phyloP scores from a whole-genome alignment of 2,329 filamentous ascomycete genomes.

The Aspergillus luchuensis region DNA sequence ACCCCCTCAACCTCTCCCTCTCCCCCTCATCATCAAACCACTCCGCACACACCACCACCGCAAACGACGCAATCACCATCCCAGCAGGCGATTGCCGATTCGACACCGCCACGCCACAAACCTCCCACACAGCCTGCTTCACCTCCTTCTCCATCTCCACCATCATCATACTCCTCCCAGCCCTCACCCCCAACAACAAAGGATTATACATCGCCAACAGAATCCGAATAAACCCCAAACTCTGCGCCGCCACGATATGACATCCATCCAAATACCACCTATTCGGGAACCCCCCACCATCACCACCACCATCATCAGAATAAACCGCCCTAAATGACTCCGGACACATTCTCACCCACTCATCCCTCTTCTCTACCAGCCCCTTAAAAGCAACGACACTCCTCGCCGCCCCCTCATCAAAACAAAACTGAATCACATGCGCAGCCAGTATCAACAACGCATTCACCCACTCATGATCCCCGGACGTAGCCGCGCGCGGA shows the following conservation, averaged over 20 bases:
- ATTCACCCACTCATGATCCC: constrained; percentile 47
- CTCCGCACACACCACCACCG: not conserved
- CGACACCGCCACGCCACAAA: constrained; percentile 25
- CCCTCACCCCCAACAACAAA: not conserved
- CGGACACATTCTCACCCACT: not conserved
- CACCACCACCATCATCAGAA: not conserved
- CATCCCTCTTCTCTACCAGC: constrained; percentile 26
- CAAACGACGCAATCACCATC: constrained; percentile 11
- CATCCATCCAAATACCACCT: not conserved
- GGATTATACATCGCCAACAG: not conserved
- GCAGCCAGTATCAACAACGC: constrained; percentile 61
- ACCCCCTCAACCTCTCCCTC: not conserved
- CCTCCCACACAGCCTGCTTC: constrained; percentile 17
- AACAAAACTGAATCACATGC: constrained; percentile 64
- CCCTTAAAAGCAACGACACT: constrained; percentile 20
- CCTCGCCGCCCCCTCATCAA: constrained; percentile 53
- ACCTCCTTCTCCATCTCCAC: constrained; percentile 31
- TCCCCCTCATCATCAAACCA: not conserved
- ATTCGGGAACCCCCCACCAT: not conserved
- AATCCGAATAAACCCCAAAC: not conserved
- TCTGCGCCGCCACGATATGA: not conserved
- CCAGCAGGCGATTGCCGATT: constrained; percentile 23
- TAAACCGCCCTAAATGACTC: not conserved
- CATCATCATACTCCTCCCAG: not conserved
- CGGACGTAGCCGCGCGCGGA: not conserved